These are phyloP conservation scores for Chrysoporthe austroafricana DNA, from an alignment of 2,329 filamentous ascomycete genomes.

Conservation along the genomic window DNA sequence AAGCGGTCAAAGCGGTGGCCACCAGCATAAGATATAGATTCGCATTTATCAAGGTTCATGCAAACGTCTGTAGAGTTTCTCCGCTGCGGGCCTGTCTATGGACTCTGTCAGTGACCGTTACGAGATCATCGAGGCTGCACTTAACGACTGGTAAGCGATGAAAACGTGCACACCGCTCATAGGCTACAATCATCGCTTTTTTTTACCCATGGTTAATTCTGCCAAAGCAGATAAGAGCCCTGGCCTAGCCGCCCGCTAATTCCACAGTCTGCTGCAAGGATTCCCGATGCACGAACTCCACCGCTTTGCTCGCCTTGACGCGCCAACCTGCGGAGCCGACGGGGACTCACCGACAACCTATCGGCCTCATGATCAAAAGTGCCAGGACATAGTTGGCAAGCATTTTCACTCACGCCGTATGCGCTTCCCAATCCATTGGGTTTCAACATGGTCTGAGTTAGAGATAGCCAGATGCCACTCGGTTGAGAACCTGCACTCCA, in stretches of 20 bases:
- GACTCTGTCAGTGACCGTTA: background rate
- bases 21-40: background rate
- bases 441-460: background rate
- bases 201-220: constrained; percentile 13
- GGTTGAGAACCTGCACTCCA: constrained; percentile 3
- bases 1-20: background rate
- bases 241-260: constrained; percentile 9
- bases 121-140: constrained; percentile 7
- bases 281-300: constrained; percentile 17
- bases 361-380: constrained; percentile 24
- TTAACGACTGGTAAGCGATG: constrained; percentile 10
- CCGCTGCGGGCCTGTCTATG: constrained; percentile 14
- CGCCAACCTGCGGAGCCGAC: constrained; percentile 22
- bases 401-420: constrained; percentile 21
- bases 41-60: constrained; percentile 8
- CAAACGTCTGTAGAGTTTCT: background rate
- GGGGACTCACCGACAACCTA: constrained; percentile 29
- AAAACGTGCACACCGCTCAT: constrained; percentile 29
- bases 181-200: constrained; percentile 7
- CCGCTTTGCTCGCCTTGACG: constrained; percentile 18
- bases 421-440: constrained; percentile 11
- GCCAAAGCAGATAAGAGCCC: constrained; percentile 26
- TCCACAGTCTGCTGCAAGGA: constrained; percentile 22
- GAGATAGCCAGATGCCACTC: constrained; percentile 4
- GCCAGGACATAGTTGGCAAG: constrained; percentile 9